These are phyloP conservation scores for Ceratobasidium sp. DNA, from an alignment of 1,284 basidiomycete species.

Conservation along the genomic window DNA sequence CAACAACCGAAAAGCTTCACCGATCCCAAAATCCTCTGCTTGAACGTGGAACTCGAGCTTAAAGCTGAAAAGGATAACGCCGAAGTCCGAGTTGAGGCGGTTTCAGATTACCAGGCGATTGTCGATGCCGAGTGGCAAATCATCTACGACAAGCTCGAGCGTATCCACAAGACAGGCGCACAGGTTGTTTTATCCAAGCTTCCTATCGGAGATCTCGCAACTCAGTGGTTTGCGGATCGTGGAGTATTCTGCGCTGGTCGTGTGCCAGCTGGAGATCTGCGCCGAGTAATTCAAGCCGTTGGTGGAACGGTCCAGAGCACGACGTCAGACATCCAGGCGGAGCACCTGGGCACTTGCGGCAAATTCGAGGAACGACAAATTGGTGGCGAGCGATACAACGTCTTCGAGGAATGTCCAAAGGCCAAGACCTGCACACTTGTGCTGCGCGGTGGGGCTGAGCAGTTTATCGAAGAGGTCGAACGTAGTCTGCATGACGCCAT, in stretches of 20 bases:
- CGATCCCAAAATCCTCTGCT: constrained; percentile 89
- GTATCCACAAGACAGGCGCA: constrained; percentile 95
- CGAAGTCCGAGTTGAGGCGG: constrained; percentile 95
- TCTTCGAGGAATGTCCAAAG: constrained; percentile 93
- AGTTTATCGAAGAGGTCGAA: constrained; percentile 99
- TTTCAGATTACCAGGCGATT: constrained; percentile 98
- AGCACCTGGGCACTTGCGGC: constrained; percentile 94
- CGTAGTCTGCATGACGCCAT: constrained; percentile 98
- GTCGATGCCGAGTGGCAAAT: constrained; percentile 99
- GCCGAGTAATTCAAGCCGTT: constrained; percentile 94
- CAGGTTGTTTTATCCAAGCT: constrained; percentile 98
- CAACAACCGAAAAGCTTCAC: constrained; percentile 97
- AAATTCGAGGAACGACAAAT: constrained; percentile 95
- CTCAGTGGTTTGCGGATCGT: constrained; percentile 99
- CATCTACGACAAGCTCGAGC: constrained; percentile 97
- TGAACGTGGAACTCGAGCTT: constrained; percentile 98
- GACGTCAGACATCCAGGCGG: constrained; percentile 88
- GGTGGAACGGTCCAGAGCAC: constrained; percentile 97
- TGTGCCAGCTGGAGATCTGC: constrained; percentile 89
- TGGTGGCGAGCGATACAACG: constrained; percentile 96
- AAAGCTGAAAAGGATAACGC: constrained; percentile 99
- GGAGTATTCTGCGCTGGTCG: constrained; percentile 99
- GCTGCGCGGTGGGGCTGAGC: constrained; percentile 96
- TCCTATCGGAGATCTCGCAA: constrained; percentile 98
- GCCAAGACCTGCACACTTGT: constrained; percentile 99